Evolutionary conservation across 306 rosid genomes (phyloP).

Genomic region (Sphenostylis stenocarpa): DNA sequence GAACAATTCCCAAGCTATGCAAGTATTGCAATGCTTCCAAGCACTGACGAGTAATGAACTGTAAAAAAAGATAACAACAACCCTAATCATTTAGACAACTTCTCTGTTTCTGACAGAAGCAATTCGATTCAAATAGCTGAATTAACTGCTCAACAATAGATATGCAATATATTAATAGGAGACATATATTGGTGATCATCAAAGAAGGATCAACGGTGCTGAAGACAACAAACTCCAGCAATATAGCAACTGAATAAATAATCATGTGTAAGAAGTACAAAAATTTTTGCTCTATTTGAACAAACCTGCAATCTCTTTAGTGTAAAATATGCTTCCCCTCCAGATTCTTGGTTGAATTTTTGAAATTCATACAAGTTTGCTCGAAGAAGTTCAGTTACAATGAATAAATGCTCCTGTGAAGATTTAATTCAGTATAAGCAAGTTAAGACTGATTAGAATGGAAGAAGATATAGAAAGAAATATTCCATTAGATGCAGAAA

Average conservation of each 20-base stretch:
- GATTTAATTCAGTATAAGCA: slow-evolving; percentile 19
- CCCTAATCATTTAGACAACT: slow-evolving; percentile 23
- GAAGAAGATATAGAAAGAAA: not conserved
- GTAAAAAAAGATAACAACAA: slow-evolving; percentile 31
- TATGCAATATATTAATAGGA: not conserved
- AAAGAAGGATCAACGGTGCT: not conserved
- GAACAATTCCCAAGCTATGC: slow-evolving; percentile 86
- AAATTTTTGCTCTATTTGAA: slow-evolving; percentile 32
- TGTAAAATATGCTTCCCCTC: slow-evolving; percentile 83
- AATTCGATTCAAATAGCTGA: slow-evolving; percentile 10
- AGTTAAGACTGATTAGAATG: slow-evolving; percentile 9
- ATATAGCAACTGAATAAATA: not conserved
- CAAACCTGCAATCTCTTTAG: slow-evolving; percentile 84
- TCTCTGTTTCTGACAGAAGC: slow-evolving; percentile 18
- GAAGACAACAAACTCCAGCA: not conserved
- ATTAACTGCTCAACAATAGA: slow-evolving; percentile 6
- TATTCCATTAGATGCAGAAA: slow-evolving; percentile 20
- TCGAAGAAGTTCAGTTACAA: slow-evolving; percentile 90
- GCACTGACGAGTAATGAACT: slow-evolving; percentile 85
- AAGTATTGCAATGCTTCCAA: slow-evolving; percentile 91
- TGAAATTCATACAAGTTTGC: slow-evolving; percentile 95
- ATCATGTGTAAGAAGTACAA: not conserved
- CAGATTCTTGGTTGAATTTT: slow-evolving; percentile 92
- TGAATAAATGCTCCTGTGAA: slow-evolving; percentile 90
- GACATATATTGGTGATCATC: slow-evolving; percentile 1